Evolutionary conservation across 2,329 filamentous ascomycete species (phyloP).

Genomic region (Aureobasidium leucospermi): DNA sequence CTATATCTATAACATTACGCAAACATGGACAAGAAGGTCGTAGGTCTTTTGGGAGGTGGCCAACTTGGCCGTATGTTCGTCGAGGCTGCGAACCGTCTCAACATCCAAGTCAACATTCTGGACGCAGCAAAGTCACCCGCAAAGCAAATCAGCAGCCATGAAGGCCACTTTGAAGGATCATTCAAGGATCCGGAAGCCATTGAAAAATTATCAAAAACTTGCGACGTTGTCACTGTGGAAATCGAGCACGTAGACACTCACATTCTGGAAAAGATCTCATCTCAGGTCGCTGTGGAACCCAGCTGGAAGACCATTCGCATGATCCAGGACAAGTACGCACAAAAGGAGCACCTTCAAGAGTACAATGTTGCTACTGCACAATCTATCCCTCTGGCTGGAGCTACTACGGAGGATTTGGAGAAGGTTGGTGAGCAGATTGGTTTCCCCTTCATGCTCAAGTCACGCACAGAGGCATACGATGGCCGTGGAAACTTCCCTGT

Average conservation of each 20-base stretch:
- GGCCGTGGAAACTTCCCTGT: slow-evolving; percentile 70
- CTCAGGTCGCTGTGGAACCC: slow-evolving; percentile 61
- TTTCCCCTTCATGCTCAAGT: slow-evolving; percentile 88
- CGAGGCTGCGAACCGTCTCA: slow-evolving; percentile 74
- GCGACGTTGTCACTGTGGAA: slow-evolving; percentile 82
- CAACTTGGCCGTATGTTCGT: slow-evolving; percentile 86
- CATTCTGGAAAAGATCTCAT: slow-evolving; percentile 74
- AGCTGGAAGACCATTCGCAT: slow-evolving; percentile 78
- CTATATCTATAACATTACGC: slow-evolving; percentile 1
- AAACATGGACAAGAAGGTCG: slow-evolving; percentile 24
- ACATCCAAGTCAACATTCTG: slow-evolving; percentile 70
- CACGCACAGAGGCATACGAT: slow-evolving; percentile 83
- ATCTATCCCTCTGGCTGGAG: slow-evolving; percentile 58
- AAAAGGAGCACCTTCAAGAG: slow-evolving; percentile 71
- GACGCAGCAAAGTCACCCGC: slow-evolving; percentile 72
- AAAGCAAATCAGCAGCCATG: slow-evolving; percentile 74
- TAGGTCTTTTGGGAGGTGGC: slow-evolving; percentile 40
- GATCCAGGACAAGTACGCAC: slow-evolving; percentile 89
- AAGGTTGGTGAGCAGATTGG: slow-evolving; percentile 59
- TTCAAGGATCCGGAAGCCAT: slow-evolving; percentile 81
- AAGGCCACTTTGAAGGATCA: slow-evolving; percentile 71
- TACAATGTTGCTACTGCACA: slow-evolving; percentile 65
- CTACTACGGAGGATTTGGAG: slow-evolving; percentile 53
- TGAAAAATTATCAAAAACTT: slow-evolving; percentile 64
- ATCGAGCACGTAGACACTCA: slow-evolving; percentile 94